Conservation (phyloP, 768 basidiomycete genomes). For the Kwoniella heveanensis region DNA sequence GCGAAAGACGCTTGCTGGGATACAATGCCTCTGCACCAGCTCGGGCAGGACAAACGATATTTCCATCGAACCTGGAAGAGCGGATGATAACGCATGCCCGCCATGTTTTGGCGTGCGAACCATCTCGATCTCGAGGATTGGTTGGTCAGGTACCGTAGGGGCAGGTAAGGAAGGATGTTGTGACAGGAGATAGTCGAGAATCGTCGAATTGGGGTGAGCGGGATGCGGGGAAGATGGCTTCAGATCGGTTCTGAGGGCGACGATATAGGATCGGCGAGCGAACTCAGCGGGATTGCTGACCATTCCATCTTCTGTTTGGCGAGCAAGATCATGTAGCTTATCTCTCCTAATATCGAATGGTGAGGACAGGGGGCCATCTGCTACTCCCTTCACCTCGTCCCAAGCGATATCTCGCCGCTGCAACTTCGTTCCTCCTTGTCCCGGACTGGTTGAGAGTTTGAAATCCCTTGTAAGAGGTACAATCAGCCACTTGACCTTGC, state of each 20-base stretch:
- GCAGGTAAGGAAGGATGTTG: neutral
- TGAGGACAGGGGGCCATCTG: slow-evolving; percentile 14
- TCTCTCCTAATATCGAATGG: slow-evolving; percentile 20
- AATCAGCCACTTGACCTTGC: slow-evolving; percentile 29
- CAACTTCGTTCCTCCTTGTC: slow-evolving; percentile 7
- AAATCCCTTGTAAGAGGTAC: slow-evolving; percentile 27
- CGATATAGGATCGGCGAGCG: slow-evolving; percentile 26
- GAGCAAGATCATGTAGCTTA: neutral
- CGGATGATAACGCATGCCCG: slow-evolving; percentile 22
- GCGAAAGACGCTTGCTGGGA: slow-evolving; percentile 33
- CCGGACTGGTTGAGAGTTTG: neutral
- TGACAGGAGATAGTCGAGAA: slow-evolving; percentile 7
- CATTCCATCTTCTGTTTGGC: slow-evolving; percentile 20
- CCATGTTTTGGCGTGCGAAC: slow-evolving; percentile 18
- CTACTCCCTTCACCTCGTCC: slow-evolving; percentile 30
- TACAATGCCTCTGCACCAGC: slow-evolving; percentile 25
- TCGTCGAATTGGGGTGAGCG: slow-evolving; percentile 5
- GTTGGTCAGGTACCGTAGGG: slow-evolving; percentile 12
- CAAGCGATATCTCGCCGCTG: slow-evolving; percentile 32
- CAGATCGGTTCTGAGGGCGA: slow-evolving; percentile 24
- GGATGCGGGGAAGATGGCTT: slow-evolving; percentile 31
- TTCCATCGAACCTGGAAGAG: neutral
- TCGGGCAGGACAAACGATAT: slow-evolving; percentile 21
- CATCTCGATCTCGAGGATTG: slow-evolving; percentile 26
- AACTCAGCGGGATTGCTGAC: slow-evolving; percentile 29